Evolutionary conservation across 495 filamentous ascomycete species (phyloP), one percentile per base, ranked within the genome.

Genomic region (Daldinia grandis): DNA sequence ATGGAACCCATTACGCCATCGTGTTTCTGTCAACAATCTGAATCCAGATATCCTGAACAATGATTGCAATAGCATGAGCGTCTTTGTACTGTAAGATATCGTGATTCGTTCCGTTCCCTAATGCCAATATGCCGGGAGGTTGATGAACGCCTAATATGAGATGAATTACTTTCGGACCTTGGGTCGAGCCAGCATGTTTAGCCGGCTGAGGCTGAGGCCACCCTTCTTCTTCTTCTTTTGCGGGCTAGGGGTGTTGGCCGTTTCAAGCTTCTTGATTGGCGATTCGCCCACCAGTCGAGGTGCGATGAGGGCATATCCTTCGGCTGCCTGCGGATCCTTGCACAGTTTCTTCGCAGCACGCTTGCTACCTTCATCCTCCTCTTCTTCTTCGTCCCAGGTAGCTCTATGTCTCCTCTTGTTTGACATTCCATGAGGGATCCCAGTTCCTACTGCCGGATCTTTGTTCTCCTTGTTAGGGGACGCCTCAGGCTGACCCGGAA

Each of bases 341-440:
- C 80, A 80, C 4, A 68, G 24, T 74, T 87, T 87, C 75, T 86
- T 85, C 7, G 73, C 67, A 5, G 76, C 78, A 33, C 81, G 79
- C 58, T 80, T 76, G 12, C 66, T 69, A 7, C 71, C 81, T 60
- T 83, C 81, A 42, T 56, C 53, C 53, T 80, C 76, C 31, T 81
- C 80, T 33, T 84, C 81, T 31, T 84, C 81, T 64, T 86, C 86
- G 68, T 86, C 84, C 28, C 77, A 80, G 54, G 73, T 81, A 28
- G 81, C 82, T 15, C 88, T 85, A 61, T 85, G 85, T 50, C 90
- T 84, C 81, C 93, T 93, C 82, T 94, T 92, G 80, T 91, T 92
- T 3, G 79, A 74, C 74, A 94, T 87, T 33, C 91, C 91, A 72
- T 93, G 90, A 5, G 89, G 84, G 33, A 91, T 81, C 14, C 77